Evolutionary conservation across 2,329 filamentous ascomycete genomes (phyloP).

Genomic region (Colletotrichum brevisporum): DNA sequence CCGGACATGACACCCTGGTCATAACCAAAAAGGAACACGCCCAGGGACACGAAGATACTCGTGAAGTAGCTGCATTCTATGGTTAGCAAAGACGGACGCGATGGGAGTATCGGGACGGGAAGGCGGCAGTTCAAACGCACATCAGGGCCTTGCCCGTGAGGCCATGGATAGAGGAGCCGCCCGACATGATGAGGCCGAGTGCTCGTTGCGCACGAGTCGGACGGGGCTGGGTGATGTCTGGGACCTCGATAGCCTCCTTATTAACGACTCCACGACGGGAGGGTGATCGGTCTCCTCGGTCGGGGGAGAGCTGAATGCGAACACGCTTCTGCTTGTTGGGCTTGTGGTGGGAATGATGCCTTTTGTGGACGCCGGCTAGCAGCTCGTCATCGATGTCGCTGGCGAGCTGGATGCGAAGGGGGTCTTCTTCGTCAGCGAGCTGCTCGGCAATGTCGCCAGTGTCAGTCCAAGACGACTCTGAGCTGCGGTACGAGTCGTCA

Average conservation of each 20-base stretch:
- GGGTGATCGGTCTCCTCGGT: conserved; percentile 52
- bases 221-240: conserved; percentile 73
- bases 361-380: conserved; percentile 65
- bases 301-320: conserved; percentile 72
- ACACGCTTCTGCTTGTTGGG: conserved; percentile 72
- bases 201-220: conserved; percentile 78
- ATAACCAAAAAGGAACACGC: conserved; percentile 91
- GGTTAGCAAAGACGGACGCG: conserved; percentile 38
- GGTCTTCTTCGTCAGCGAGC: conserved; percentile 87
- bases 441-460: conserved; percentile 96
- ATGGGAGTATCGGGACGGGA: conserved; percentile 25
- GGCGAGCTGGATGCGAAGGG: conserved; percentile 78
- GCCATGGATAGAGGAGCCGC: conserved; percentile 85
- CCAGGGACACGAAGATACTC: conserved; percentile 88
- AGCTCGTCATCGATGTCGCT: conserved; percentile 75
- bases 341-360: conserved; percentile 57
- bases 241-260: conserved; percentile 88
- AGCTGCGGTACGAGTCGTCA: conserved; percentile 64
- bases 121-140: conserved; percentile 63
- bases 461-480: conserved; percentile 88
- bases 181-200: conserved; percentile 88
- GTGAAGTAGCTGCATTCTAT: conserved; percentile 83
- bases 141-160: conserved; percentile 95
- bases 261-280: conserved; percentile 61
- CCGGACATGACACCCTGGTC: conserved; percentile 92